phyloP scores from a whole-genome alignment of 1,284 basidiomycete species.

The Boletellus sp. region DNA sequence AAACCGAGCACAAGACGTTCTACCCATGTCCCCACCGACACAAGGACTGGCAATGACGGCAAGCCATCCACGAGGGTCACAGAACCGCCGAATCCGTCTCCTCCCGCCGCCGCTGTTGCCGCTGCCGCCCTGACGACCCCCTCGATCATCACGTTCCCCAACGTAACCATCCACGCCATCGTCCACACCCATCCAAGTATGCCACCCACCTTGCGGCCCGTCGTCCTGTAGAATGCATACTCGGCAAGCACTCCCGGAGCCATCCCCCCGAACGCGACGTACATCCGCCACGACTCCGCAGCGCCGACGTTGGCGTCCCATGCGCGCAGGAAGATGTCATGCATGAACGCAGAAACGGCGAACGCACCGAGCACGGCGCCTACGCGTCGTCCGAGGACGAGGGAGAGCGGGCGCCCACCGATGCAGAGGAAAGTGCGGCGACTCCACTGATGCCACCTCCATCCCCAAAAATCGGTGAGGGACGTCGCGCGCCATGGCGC shows the following conservation, averaged over 20 bases:
- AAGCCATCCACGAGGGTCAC: too few relatives aligned
- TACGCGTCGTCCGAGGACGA: too few relatives aligned
- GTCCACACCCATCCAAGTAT: background rate
- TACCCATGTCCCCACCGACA: slow-evolving; percentile 14
- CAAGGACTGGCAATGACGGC: background rate
- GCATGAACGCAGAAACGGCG: background rate
- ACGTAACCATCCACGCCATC: background rate
- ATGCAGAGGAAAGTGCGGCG: background rate
- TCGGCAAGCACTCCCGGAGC: background rate
- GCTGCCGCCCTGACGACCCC: slow-evolving; percentile 35
- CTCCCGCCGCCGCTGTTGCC: background rate
- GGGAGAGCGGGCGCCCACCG: too few relatives aligned
- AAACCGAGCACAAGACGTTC: slow-evolving; percentile 11
- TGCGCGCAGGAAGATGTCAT: background rate
- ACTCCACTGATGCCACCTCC: background rate
- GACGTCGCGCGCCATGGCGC: background rate
- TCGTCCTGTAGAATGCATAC: background rate
- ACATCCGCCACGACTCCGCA: background rate
- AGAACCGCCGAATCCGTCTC: too few relatives aligned
- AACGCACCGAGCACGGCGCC: too few relatives aligned
- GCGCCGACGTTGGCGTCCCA: too few relatives aligned
- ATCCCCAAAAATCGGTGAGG: background rate
- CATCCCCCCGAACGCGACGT: background rate
- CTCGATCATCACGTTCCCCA: slow-evolving; percentile 44
- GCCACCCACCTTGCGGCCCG: background rate